Evolutionary conservation across 306 rosid genomes (phyloP).

Genomic region (Fragaria nilgerrensis): DNA sequence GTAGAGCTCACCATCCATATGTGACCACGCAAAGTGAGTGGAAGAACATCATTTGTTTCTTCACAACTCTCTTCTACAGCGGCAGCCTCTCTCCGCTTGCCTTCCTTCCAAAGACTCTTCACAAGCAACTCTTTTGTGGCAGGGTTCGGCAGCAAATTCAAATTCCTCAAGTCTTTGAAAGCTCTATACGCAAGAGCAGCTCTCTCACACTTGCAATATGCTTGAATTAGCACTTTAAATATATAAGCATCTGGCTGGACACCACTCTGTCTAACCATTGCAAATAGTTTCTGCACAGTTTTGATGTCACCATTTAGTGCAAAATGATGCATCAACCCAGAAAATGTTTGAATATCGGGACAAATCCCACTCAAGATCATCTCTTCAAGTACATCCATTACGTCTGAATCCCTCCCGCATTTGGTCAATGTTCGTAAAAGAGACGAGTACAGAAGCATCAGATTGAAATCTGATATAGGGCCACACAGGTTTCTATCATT

Average conservation of each 20-base stretch:
- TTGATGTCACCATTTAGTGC: constrained; percentile 58
- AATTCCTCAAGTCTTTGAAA: constrained; percentile 67
- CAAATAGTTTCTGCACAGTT: constrained; percentile 67
- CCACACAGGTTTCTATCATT: constrained; percentile 54
- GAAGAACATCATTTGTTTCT: constrained; percentile 48
- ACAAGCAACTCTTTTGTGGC: constrained; percentile 77
- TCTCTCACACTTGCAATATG: constrained; percentile 73
- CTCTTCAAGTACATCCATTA: constrained; percentile 67
- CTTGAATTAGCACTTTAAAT: constrained; percentile 65
- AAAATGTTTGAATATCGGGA: constrained; percentile 76
- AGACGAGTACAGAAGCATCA: constrained; percentile 73
- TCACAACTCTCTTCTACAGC: constrained; percentile 62
- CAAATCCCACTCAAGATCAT: constrained; percentile 57
- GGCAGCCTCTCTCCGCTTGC: constrained; percentile 78
- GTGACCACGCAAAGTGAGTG: constrained; percentile 58
- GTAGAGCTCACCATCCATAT: constrained; percentile 71
- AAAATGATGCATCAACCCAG: constrained; percentile 72
- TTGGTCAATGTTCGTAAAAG: constrained; percentile 67
- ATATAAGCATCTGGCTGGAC: constrained; percentile 63
- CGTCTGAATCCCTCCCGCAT: constrained; percentile 56
- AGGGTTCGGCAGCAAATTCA: constrained; percentile 53
- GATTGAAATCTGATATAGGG: constrained; percentile 51
- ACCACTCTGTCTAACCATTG: constrained; percentile 67
- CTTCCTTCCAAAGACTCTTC: constrained; percentile 85
- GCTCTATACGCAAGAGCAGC: constrained; percentile 71